Base-by-base conservation (phyloP, 2,329 filamentous ascomycete genomes). In the Penicillium freii region DNA sequence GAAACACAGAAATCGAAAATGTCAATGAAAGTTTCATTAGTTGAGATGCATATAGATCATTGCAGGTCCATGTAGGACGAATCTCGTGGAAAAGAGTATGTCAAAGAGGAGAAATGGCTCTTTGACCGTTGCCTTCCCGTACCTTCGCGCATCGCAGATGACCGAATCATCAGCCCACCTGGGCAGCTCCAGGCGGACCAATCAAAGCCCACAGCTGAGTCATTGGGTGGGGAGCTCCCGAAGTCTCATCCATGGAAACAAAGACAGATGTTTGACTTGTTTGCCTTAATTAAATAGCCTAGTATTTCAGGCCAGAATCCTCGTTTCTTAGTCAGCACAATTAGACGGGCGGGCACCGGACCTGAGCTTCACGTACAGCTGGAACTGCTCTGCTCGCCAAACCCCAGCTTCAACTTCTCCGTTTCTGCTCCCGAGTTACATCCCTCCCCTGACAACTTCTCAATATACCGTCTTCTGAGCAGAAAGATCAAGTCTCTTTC, bases 301-400 rank as follows among this genome's bases (percentile, higher is more conserved):
- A 13, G 21, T 2, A 9, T 43, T 5, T 19, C 13, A 59, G 64
- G 64, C 46, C 17, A 10, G 19, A 33, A 27, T 11, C 19, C 15
- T 58, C 55, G 50, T 57, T 51, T 56, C 53, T 57, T 57, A 45
- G 56, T 61, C 58, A 59, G 57, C 60, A 59, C 49, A 58, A 57
- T 54, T 55, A 58, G 50, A 25, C 27, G 34, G 34, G 25, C 27
- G 34, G 34, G 25, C 45, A 36, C 53, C 33, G 45, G 44, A 34
- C 49, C 49, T 51, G 43, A 58, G 56, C 61, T 63, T 51, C 51
- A 51, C 54, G 34, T 52, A 56, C 48, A 53, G 42, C 49, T 51
- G 36, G 40, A 43, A 48, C 38, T 48, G 43, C 29, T 42, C 42
- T 47, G 42, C 36, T 57, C 36, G 38, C 40, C 42, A 53, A 53